phyloP scores from a whole-genome alignment of 225 moss, liverwort and hornwort genomes.

The Marchantia polymorpha region DNA sequence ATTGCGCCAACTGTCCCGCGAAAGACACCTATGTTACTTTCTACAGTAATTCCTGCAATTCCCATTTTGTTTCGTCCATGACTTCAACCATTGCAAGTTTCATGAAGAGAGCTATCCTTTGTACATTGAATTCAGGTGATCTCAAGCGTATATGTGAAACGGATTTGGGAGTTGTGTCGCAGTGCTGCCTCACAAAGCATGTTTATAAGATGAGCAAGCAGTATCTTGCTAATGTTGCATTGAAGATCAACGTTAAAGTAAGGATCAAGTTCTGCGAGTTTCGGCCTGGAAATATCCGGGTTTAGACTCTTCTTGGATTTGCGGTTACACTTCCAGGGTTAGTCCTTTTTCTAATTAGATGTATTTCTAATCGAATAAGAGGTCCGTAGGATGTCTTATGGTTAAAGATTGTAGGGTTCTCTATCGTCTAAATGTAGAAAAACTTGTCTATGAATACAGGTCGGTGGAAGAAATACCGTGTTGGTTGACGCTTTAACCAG shows the following conservation, averaged over 20 bases:
- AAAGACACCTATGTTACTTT: too few relatives aligned
- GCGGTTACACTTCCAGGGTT: too few relatives aligned
- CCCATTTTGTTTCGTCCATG: too few relatives aligned
- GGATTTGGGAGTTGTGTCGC: constrained; percentile 86
- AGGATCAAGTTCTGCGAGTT: neutral
- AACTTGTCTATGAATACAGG: constrained; percentile 35
- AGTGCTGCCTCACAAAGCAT: constrained; percentile 93
- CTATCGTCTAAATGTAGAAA: too few relatives aligned
- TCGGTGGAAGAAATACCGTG: constrained; percentile 93
- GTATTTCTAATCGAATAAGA: too few relatives aligned
- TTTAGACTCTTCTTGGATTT: neutral
- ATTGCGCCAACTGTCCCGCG: too few relatives aligned
- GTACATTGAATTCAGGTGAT: constrained; percentile 48
- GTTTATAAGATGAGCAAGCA: constrained; percentile 96
- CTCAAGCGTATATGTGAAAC: constrained; percentile 93
- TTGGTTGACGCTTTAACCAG: constrained; percentile 78
- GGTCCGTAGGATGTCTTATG: too few relatives aligned
- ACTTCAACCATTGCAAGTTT: too few relatives aligned
- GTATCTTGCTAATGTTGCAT: constrained; percentile 89
- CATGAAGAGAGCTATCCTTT: neutral
- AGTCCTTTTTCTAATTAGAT: too few relatives aligned
- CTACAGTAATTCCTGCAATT: too few relatives aligned
- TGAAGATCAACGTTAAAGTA: constrained; percentile 96
- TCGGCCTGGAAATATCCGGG: neutral
- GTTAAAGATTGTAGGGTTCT: too few relatives aligned